Evolutionary conservation across 805 yeast genomes (phyloP).

Genomic region (Hanseniaspora singularis): DNA sequence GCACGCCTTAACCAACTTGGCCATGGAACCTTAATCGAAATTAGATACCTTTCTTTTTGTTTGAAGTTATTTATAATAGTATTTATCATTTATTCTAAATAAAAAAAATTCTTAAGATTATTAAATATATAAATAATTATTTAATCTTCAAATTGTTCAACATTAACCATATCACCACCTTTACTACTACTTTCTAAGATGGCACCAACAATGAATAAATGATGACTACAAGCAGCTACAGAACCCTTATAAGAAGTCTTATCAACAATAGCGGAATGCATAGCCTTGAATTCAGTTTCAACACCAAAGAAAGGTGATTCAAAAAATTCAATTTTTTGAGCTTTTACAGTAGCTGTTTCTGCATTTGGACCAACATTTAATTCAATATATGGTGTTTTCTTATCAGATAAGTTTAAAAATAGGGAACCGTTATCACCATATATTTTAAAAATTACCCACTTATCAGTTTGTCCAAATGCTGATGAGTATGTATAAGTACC

Average conservation of each 20-base stretch:
- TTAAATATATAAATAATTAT: too few species aligned
- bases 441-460: constrained; percentile 53
- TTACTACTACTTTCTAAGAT: constrained; percentile 56
- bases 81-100: too few species aligned
- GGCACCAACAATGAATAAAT: constrained; percentile 81
- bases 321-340: constrained; percentile 29
- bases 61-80: too few species aligned
- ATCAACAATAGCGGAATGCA: constrained; percentile 57
- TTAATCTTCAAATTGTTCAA: constrained; percentile 33
- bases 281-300: constrained; percentile 42
- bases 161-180: constrained; percentile 40
- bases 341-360: constrained; percentile 23
- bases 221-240: constrained; percentile 83
- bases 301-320: constrained; percentile 44
- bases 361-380: constrained; percentile 25
- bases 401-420: constrained; percentile 47
- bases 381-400: constrained; percentile 30
- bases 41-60: not conserved
- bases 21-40: constrained; percentile 35
- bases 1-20: constrained; percentile 53
- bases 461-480: constrained; percentile 71
- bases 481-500: constrained; percentile 85
- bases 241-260: constrained; percentile 44
- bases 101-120: not conserved
- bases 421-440: constrained; percentile 73